Evolutionary conservation across 257 asterid genomes (phyloP).

Genomic region (Solanum appendiculatum): DNA sequence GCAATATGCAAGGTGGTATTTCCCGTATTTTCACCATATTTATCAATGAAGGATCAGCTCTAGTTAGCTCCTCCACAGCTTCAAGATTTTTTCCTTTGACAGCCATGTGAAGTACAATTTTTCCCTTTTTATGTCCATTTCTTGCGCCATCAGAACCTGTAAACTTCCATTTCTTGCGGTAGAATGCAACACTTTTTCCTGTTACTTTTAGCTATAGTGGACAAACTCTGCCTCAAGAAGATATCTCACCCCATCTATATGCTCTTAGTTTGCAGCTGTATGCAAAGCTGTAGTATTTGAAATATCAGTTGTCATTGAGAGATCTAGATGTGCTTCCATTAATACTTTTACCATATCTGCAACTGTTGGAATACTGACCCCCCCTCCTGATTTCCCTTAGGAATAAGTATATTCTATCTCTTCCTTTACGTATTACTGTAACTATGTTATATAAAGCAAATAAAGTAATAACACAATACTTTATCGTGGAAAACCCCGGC

Average conservation of each 20-base stretch:
- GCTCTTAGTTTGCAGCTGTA: slow-evolving; percentile 35
- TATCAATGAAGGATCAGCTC: slow-evolving; percentile 15
- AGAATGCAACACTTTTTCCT: slow-evolving; percentile 36
- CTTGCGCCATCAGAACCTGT: slow-evolving; percentile 22
- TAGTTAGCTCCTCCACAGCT: slow-evolving; percentile 24
- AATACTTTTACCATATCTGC: slow-evolving; percentile 27
- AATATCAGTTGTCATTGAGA: slow-evolving; percentile 33
- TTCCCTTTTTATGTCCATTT: slow-evolving; percentile 47
- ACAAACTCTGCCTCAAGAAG: slow-evolving; percentile 26
- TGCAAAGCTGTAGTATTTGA: slow-evolving; percentile 37
- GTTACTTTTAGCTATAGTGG: slow-evolving; percentile 30
- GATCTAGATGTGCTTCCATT: slow-evolving; percentile 38
- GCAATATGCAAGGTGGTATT: slow-evolving; percentile 33
- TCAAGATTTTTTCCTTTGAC: slow-evolving; percentile 36
- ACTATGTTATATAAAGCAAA: no score
- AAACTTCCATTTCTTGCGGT: slow-evolving; percentile 44
- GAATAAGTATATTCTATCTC: no score
- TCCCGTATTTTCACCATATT: slow-evolving; percentile 34
- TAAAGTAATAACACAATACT: no score
- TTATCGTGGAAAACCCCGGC: no score
- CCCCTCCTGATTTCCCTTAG: no score
- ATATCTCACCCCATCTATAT: slow-evolving; percentile 23
- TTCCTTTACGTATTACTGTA: no score
- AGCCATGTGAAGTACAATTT: slow-evolving; percentile 43
- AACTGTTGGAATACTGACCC: no score